Evolutionary conservation across 2,329 filamentous ascomycete species (phyloP), one percentile per base, ranked within the genome.

Genomic region (Colletotrichum noveboracense): DNA sequence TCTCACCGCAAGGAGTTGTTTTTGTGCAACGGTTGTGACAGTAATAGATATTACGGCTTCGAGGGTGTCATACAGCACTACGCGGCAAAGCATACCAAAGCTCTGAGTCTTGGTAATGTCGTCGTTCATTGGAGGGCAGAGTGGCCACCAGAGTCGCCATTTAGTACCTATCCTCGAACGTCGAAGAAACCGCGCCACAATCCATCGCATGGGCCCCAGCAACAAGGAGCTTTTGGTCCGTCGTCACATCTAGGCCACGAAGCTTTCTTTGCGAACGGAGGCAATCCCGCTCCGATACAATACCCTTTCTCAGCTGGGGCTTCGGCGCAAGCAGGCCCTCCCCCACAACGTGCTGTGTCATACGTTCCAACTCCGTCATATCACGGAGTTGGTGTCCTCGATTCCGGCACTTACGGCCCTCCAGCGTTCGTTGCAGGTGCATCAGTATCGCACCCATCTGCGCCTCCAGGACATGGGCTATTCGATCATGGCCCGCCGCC

Each of bases 1-100:
- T 85, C 87, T 61, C 89, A 89, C 79, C 88, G 92, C 78, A 94
- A 92, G 80, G 94, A 96, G 71, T 85, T 96, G 12, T 97, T 97
- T 82, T 88, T 94, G 73, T 97, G 95, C 85, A 92, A 91, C 79
- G 90, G 88, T 34, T 96, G 94, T 82, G 90, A 93, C 64, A 87
- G 87, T 66, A 91, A 89, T 78, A 95, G 94, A 82, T 90, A 90
- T 71, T 96, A 94, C 79, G 93, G 92, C 0, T 94, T 97, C 77
- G 94, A 96, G 83, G 93, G 93, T 10, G 91, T 96, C 32, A 90
- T 96, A 61, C 95, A 97, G 81, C 95, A 97, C 83, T 96, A 93
- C 81, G 94, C 94, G 73, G 94, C 94, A 55, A 97, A 96, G 82
- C 95, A 97, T 81, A 96, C 94, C 58, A 91, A 83, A 72, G 84